Base-by-base conservation (phyloP, 2,329 filamentous ascomycete species). In the Diaporthe citri region DNA sequence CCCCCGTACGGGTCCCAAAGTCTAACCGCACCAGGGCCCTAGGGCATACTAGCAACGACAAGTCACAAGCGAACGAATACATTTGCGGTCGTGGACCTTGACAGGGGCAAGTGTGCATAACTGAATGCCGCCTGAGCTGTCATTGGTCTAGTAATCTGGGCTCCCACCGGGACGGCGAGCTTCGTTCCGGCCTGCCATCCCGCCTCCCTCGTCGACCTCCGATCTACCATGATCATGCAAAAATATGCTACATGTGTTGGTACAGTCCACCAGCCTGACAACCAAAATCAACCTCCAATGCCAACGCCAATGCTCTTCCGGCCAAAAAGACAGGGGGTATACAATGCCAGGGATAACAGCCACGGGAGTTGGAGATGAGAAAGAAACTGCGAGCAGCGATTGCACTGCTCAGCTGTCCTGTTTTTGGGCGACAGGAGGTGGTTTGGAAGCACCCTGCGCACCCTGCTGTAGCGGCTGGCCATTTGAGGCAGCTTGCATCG, bases 401-500 rank as follows among this genome's bases (percentile, higher is more conserved):
- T 3, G 39, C 25, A 20, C 48, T 43, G 31, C 57, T 72, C 71
- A 70, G 41, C 46, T 70, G 28, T 73, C 73, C 59, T 59, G 73
- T 59, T 67, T 73, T 34, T 78, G 76, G 36, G 79, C 77, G 59
- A 57, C 28, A 28, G 62, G 55, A 39, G 52, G 73, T 64, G 59
- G 75, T 62, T 72, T 79, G 72, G 77, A 55, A 71, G 39, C 72
- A 75, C 41, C 64, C 69, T 62, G 75, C 74, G 39, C 73, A 75
- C 52, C 64, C 64, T 57, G 74, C 72, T 57, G n/a, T n/a, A n/a
- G n/a, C n/a, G n/a, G n/a, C n/a, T 77, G 75, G 28, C 76, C 78
- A 59, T 78, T 79, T 36, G 64, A 76, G 59, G 75, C 43, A 10
- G 76, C 77, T 67, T 79, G 75, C 25, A 72, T 46, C 25, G 71